phyloP scores from a whole-genome alignment of 495 filamentous ascomycete species.

The Collariella sp. region DNA sequence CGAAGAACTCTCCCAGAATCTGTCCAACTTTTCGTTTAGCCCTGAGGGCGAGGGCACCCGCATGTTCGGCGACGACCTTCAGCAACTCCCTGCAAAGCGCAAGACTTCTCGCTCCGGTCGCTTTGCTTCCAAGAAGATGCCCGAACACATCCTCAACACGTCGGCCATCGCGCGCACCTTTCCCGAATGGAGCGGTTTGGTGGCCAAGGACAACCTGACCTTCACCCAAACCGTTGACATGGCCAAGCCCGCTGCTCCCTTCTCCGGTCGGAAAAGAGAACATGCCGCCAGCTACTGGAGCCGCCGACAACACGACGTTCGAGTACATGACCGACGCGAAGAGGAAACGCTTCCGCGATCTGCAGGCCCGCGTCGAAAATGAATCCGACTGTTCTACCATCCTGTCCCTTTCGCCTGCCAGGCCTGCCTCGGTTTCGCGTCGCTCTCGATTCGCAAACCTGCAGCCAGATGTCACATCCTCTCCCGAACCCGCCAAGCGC shows the following conservation, averaged over 20 bases:
- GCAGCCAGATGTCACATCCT: constrained; percentile 3
- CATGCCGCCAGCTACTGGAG: constrained; percentile 23
- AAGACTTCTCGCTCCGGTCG: constrained; percentile 21
- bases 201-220: constrained; percentile 15
- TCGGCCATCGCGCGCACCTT: constrained; percentile 55
- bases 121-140: constrained; percentile 16
- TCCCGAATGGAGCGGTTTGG: constrained; percentile 45
- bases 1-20: constrained; percentile 28
- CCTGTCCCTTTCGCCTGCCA: constrained; percentile 23
- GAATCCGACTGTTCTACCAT: constrained; percentile 37
- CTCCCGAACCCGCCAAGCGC: constrained; percentile 19
- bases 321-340: constrained; percentile 22
- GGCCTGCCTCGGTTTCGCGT: constrained; percentile 12
- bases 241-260: constrained; percentile 14
- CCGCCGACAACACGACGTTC: constrained; percentile 19
- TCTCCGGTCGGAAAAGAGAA: constrained; percentile 31
- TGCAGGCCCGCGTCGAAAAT: constrained; percentile 39
- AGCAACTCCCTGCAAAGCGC: constrained; percentile 14
- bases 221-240: constrained; percentile 19
- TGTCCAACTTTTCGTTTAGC: constrained; percentile 38
- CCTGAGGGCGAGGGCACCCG: constrained; percentile 41
- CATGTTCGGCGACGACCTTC: constrained; percentile 21
- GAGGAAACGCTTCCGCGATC: constrained; percentile 28
- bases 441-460: constrained; percentile 22
- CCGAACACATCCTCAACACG: constrained; percentile 43